Evolutionary conservation across 768 basidiomycete species (phyloP).

Genomic region (Pulveroboletus sp.): DNA sequence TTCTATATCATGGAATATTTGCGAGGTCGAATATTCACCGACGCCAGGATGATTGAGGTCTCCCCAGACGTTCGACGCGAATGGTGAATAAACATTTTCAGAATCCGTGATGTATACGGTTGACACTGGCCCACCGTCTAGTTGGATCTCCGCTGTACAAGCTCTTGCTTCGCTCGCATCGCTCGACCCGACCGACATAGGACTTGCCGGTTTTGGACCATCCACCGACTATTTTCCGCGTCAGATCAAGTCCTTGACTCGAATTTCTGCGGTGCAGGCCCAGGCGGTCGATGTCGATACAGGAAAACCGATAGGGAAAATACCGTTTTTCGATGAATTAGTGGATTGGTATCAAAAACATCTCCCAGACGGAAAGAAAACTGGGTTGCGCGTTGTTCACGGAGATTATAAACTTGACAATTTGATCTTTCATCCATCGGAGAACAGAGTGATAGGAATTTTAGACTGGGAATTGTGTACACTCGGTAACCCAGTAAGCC

Average conservation of each 20-base stretch:
- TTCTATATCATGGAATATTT: constrained; percentile 98
- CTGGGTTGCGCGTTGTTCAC: constrained; percentile 85
- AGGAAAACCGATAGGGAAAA: constrained; percentile 55
- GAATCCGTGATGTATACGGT: not conserved
- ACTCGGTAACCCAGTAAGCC: constrained; percentile 80
- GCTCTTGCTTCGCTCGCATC: constrained; percentile 68
- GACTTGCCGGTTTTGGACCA: constrained; percentile 71
- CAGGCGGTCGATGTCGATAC: constrained; percentile 65
- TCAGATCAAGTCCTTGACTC: constrained; percentile 86
- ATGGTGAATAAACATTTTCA: constrained; percentile 51
- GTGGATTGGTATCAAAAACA: constrained; percentile 73
- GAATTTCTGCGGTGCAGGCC: constrained; percentile 79
- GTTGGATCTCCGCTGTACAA: constrained; percentile 76
- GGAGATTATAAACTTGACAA: constrained; percentile 99
- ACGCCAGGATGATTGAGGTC: constrained; percentile 72
- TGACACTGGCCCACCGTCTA: constrained; percentile 25
- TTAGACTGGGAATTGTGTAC: constrained; percentile 98
- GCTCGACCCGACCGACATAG: constrained; percentile 61
- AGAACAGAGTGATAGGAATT: constrained; percentile 91
- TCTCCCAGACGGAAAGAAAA: constrained; percentile 73
- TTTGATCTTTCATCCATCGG: constrained; percentile 87
- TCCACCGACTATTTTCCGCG: constrained; percentile 85
- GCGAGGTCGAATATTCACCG: constrained; percentile 91
- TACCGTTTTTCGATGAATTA: constrained; percentile 74
- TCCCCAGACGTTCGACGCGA: constrained; percentile 58